Base-by-base conservation (phyloP, 164 flowering plant genomes). In the Magnolia officinalis region DNA sequence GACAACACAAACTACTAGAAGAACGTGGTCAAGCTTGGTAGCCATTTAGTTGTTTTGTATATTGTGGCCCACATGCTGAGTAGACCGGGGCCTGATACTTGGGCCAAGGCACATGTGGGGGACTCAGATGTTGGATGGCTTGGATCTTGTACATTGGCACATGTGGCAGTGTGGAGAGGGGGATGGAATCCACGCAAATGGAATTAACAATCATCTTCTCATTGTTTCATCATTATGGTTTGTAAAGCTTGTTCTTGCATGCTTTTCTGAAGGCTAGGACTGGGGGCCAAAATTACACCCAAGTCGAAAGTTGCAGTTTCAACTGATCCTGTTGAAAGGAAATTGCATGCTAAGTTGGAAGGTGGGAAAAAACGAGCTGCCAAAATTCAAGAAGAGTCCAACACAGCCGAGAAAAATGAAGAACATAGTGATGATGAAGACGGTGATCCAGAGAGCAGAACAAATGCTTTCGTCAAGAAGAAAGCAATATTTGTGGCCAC, bases 371-470 rank as follows among this genome's bases (percentile, higher is more conserved):
- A 83, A 76, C 81, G 81, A 80, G 85, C 81, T 67, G 78, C 84
- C n/a, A 81, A 80, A 72, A 55, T 11, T 29, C 31, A 67, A 23
- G 87, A 83, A 69, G 88, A 85, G 52, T 79, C 84, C 19, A 72
- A 19, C 0, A 71, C 70, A 23, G 58, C 84, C 26, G 77, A 79
- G 50, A 74, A 67, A 80, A 81, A 78, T 74, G 83, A 64, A 50
- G 70, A 64, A 51, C 84, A 26, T 70, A 76, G 65, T 77, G 82
- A 83, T 21, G 82, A 80, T 19, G 86, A 81, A n/a, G 87, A 82
- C 10, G 90, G 85, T 8, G 89, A 88, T 50, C 75, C 70, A 66
- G 90, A 87, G 63, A 89, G 95, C 80, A 90, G 89, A 86, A 80
- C 86, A 37, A 81, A 72, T 67, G 84, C 87, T 23, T 91, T 92